These are phyloP conservation scores for Aspergillus piperis DNA, from an alignment of 2,329 filamentous ascomycete species.

Conservation along the genomic window DNA sequence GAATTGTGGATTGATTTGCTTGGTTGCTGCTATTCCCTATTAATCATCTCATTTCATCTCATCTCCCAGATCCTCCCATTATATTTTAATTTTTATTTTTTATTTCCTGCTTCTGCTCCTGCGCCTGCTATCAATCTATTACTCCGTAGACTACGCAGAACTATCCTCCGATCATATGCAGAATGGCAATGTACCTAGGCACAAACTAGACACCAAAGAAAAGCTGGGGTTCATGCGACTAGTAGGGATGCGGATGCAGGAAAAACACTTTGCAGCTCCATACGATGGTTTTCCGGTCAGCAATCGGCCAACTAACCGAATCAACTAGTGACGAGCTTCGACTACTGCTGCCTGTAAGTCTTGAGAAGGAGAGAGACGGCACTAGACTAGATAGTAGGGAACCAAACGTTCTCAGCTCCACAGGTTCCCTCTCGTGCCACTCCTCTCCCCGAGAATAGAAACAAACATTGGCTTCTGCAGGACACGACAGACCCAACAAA, in stretches of 20 bases:
- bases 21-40: background rate
- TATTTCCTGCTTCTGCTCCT: too few relatives aligned
- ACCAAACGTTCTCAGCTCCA: background rate
- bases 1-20: background rate
- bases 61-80: too few relatives aligned
- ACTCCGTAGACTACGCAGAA: background rate
- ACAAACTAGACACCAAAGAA: background rate
- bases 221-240: constrained; percentile 4
- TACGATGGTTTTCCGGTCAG: background rate
- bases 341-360: background rate
- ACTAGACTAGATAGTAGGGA: background rate
- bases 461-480: background rate
- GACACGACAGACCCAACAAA: background rate
- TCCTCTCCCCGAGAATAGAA: background rate
- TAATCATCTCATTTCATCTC: too few relatives aligned
- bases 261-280: background rate
- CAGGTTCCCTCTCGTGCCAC: background rate
- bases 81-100: too few relatives aligned
- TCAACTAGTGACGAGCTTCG: background rate
- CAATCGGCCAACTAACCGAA: background rate
- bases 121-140: too few relatives aligned
- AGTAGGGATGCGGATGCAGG: background rate
- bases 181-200: background rate
- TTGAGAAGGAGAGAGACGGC: background rate
- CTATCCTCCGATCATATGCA: background rate